Evolutionary conservation across 1,139 yeast genomes (phyloP), one percentile per base, ranked within the genome.

Genomic region (Magnusiomyces sp.): DNA sequence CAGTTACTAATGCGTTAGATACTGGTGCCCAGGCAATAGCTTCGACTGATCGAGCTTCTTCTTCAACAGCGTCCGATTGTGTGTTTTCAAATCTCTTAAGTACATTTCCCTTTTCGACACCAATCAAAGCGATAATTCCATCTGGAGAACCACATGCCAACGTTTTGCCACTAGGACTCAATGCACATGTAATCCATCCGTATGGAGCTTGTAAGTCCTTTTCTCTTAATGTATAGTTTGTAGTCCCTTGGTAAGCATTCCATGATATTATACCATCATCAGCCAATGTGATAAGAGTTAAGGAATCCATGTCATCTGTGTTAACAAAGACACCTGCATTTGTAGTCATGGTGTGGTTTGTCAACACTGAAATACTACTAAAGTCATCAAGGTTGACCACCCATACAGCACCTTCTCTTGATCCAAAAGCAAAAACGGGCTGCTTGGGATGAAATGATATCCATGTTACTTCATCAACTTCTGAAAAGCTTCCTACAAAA

Each of bases 371-470:
- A 44, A 88, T 69, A 50, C 76, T 76, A 14, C 66, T 62, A 41
- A 77, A 77, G 14, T 40, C 42, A 56, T 79, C 83, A 45, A 89
- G 75, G 60, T 83, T 85, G 65, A 88, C 92, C 33, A 85, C 89
- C 95, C 97, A 92, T 13, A 90, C 95, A 0, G 95, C 83, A 1
- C 98, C 97, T 65, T 90, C 97, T 10, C 74, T 73, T 39, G 90
- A 92, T 53, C 98, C 97, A 62, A 88, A 87, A n/a, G 97, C 97
- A 71, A 92, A 87, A 32, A 68, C 55, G 32, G 79, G 75, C 55
- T 83, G 84, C 27, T 72, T 70, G 20, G 97, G 96, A 66, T 92
- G 98, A 49, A 80, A 76, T 38, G 75, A 67, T 50, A 92, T 73
- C 95, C 96, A 90, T 14, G 75, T 73, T 14, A 83, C 71, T 65